Evolutionary conservation across 176 grass and related monocot genomes (phyloP), one percentile per base, ranked within the genome.

Genomic region (Areca catechu): DNA sequence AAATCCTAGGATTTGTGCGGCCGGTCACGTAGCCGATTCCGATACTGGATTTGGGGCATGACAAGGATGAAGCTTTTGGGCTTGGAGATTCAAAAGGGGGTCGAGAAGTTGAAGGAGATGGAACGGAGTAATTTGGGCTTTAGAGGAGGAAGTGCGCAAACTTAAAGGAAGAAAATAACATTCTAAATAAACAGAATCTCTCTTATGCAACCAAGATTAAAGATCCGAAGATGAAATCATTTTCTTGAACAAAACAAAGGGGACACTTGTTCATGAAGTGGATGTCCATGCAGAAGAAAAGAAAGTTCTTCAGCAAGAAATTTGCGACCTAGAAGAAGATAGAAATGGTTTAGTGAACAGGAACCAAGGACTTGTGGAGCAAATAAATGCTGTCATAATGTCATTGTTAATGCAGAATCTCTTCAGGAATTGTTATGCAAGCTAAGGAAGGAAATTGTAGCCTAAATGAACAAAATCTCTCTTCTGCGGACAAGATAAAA

Each of bases 141-240:
- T 87, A 60, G 75, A 98, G 54, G 52, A 73, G 50, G 70, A 66
- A 79, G 50, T 88, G 59, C 88, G 29, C 72, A 76, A 91, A 37
- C 57, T 88, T 67, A n/a, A 78, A 77, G 69, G 85, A 83, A 50
- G 78, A 98, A 79, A 66, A 69, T 22, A 4, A 28, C 24, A 68
- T 60, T 20, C 74, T 86, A n/a, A 49, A 5, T 69, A 68, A 82
- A 65, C 58, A 74, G 17, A 76, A 73, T 72, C n/a, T 72, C 50
- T 72, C 68, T 66, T 68, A 72, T 24, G 82, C 68, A 28, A 47
- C 73, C 67, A 64, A 66, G 64, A 76, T 19, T 53, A 82, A 86
- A 58, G 57, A 72, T 34, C 69, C 53, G 7, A 53, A 23, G 24
- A 34, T 5, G 58, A 47, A 53, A 22, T 61, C 21, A 61, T 51